phyloP scores from a whole-genome alignment of 176 grass and related monocot species.

The Olyra latifolia region DNA sequence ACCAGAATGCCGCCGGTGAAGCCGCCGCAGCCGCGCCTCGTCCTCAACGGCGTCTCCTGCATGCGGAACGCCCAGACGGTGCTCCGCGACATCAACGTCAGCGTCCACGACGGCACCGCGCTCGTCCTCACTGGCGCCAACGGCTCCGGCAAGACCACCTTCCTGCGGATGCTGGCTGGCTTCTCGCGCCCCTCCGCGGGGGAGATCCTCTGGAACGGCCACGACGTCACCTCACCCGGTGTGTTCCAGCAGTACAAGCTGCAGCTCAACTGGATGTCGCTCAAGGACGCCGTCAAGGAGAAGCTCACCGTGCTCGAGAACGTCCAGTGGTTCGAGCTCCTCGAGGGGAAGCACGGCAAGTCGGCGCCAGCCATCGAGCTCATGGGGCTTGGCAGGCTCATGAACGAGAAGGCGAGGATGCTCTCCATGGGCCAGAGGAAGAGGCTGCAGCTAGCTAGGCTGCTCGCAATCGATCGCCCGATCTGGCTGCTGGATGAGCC shows the following conservation, averaged over 20 bases:
- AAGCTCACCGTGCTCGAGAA: slow-evolving; percentile 91
- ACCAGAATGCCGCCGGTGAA: slow-evolving; percentile 51
- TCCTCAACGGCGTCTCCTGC: slow-evolving; percentile 80
- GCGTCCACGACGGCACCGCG: slow-evolving; percentile 80
- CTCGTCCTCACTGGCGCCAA: slow-evolving; percentile 89
- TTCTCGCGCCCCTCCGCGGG: slow-evolving; percentile 87
- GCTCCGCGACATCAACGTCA: slow-evolving; percentile 81
- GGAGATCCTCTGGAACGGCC: slow-evolving; percentile 86
- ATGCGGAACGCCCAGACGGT: slow-evolving; percentile 92
- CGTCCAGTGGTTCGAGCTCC: slow-evolving; percentile 96
- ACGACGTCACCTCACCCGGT: slow-evolving; percentile 68
- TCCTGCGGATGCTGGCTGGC: slow-evolving; percentile 86
- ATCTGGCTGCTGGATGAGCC: slow-evolving; percentile 98
- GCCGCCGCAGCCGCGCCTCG: slow-evolving; percentile 67
- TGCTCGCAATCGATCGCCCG: slow-evolving; percentile 80
- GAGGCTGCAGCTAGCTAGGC: slow-evolving; percentile 69
- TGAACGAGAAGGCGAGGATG: slow-evolving; percentile 93
- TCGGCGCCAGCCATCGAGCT: slow-evolving; percentile 66
- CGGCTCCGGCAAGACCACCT: slow-evolving; percentile 88
- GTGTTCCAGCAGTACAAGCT: slow-evolving; percentile 98
- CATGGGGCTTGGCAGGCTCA: slow-evolving; percentile 88
- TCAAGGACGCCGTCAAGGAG: slow-evolving; percentile 83
- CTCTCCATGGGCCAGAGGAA: slow-evolving; percentile 98
- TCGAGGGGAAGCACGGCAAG: slow-evolving; percentile 77
- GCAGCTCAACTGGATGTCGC: slow-evolving; percentile 90